A percentile compares a stretch with the other conserved stretches of the same genome.
Conservation (phyloP, 768 basidiomycete species). For the Suillus sp. region DNA sequence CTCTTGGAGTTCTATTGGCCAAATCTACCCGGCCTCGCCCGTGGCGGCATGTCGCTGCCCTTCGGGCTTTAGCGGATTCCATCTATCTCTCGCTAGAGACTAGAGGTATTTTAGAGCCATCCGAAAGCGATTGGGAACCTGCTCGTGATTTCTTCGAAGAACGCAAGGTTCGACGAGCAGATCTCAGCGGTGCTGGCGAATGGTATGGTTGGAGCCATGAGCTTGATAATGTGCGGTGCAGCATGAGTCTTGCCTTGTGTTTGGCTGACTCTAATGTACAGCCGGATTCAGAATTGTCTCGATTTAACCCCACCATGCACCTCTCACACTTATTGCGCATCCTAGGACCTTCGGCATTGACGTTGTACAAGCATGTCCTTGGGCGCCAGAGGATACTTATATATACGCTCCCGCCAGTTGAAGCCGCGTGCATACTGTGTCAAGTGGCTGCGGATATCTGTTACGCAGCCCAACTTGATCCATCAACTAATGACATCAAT, state of each 20-base stretch:
- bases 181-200: conserved; percentile 56
- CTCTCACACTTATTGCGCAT: conserved; percentile 76
- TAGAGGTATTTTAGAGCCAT: conserved; percentile 48
- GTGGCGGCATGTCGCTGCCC: conserved; percentile 67
- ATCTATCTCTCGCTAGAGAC: conserved; percentile 56
- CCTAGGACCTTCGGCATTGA: conserved; percentile 76
- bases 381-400: conserved; percentile 76
- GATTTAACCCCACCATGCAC: conserved; percentile 60
- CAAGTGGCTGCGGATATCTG: conserved; percentile 63
- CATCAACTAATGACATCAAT: conserved; percentile 23
- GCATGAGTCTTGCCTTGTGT: neutral
- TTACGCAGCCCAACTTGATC: conserved; percentile 47
- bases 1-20: conserved; percentile 73
- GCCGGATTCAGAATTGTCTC: conserved; percentile 25
- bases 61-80: conserved; percentile 58
- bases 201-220: conserved; percentile 75
- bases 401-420: conserved; percentile 78
- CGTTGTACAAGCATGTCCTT: conserved; percentile 78
- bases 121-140: conserved; percentile 63
- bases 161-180: conserved; percentile 50
- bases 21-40: conserved; percentile 68
- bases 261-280: conserved; percentile 7
- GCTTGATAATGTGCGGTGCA: conserved; percentile 49
- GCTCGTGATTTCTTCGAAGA: conserved; percentile 67
- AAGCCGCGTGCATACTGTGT: conserved; percentile 73